phyloP scores from a whole-genome alignment of 768 basidiomycete genomes.

The Saitozyma sp. region DNA sequence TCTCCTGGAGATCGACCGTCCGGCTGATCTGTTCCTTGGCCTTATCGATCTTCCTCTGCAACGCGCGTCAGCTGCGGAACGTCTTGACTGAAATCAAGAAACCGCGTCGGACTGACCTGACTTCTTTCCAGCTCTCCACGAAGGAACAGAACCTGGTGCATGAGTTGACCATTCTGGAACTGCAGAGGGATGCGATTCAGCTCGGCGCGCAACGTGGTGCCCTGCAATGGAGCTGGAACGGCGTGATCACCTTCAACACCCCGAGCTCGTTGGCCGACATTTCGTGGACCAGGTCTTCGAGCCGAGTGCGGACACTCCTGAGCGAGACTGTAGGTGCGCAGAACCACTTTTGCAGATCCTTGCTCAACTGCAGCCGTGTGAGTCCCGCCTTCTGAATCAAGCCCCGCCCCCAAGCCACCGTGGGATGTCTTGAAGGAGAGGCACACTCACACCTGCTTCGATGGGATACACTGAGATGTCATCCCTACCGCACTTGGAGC shows the following conservation, averaged over 20 bases:
- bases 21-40: not conserved
- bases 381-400: no score
- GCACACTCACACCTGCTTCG: conserved; percentile 13
- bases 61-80: not conserved
- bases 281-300: not conserved
- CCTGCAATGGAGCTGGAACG: no score
- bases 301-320: not conserved
- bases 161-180: not conserved
- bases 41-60: not conserved
- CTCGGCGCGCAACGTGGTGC: not conserved
- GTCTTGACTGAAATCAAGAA: not conserved
- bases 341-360: not conserved
- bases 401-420: no score
- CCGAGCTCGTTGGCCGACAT: not conserved
- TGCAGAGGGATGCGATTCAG: not conserved
- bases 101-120: not conserved
- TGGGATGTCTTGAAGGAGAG: no score
- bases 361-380: no score
- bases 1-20: not conserved
- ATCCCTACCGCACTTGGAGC: conserved; percentile 15
- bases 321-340: not conserved
- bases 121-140: not conserved
- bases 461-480: conserved; percentile 7
- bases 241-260: not conserved
- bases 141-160: not conserved